These are phyloP conservation scores for Penicillium sp. DNA, from an alignment of 2,329 filamentous ascomycete genomes.

Conservation along the genomic window DNA sequence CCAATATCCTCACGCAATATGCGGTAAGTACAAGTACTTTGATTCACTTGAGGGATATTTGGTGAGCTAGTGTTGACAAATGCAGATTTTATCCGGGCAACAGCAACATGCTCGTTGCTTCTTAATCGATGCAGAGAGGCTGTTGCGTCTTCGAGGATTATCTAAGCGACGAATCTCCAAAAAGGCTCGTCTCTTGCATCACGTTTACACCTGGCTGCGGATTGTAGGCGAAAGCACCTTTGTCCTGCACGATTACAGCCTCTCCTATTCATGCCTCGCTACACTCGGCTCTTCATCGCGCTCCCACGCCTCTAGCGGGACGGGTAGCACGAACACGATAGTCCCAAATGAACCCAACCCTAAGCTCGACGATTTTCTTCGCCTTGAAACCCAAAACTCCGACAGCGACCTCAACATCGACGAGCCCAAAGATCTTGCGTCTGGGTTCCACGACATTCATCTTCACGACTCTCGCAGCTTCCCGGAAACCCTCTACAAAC, in stretches of 20 bases:
- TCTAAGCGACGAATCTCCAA: conserved; percentile 41
- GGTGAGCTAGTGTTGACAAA: conserved; percentile 3
- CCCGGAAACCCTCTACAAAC: conserved; percentile 41
- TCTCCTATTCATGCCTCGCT: conserved; percentile 27
- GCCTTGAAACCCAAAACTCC: conserved; percentile 37
- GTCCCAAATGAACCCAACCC: conserved; percentile 26
- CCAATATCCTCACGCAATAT: conserved; percentile 38
- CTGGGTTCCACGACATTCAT: conserved; percentile 45
- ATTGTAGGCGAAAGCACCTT: conserved; percentile 43
- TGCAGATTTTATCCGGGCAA: conserved; percentile 32
- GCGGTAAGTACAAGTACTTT: too few relatives aligned
- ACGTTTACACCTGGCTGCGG: conserved; percentile 44
- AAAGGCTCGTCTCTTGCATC: conserved; percentile 44
- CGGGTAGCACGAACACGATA: conserved; percentile 1
- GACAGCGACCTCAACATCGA: conserved; percentile 47
- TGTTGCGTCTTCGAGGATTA: conserved; percentile 42
- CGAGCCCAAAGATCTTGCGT: conserved; percentile 39
- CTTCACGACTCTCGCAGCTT: conserved; percentile 41
- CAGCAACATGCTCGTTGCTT: conserved; percentile 40
- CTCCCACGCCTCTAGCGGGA: conserved; percentile 7
- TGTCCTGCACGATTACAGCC: conserved; percentile 34
- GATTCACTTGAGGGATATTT: too few relatives aligned
- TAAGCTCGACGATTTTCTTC: conserved; percentile 46
- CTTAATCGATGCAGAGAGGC: conserved; percentile 43
- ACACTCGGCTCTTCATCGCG: conserved; percentile 18